phyloP scores from a whole-genome alignment of 495 filamentous ascomycete genomes.

The Cercophora samala region DNA sequence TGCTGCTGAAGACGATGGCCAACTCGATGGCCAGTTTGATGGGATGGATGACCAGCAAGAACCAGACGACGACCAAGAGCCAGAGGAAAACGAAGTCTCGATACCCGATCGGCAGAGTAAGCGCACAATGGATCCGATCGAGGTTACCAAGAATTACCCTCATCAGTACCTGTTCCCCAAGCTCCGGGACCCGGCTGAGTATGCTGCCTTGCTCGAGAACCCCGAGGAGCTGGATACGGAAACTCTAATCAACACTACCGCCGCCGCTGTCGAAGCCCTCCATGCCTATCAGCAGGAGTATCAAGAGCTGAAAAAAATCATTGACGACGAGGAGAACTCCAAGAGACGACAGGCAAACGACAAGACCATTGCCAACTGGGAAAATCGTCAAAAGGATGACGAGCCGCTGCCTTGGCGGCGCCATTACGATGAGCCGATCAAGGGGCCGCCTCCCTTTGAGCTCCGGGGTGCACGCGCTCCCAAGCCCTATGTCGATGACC shows the following conservation, averaged over 20 bases:
- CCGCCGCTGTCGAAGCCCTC: conserved; percentile 53
- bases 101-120: background rate
- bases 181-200: conserved; percentile 37
- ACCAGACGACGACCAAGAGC: conserved; percentile 23
- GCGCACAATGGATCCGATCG: conserved; percentile 20
- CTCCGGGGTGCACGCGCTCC: conserved; percentile 40
- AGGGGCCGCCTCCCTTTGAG: conserved; percentile 36
- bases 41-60: conserved; percentile 29
- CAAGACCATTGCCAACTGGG: conserved; percentile 37
- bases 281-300: conserved; percentile 63
- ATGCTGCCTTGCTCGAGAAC: conserved; percentile 34
- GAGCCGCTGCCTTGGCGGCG: conserved; percentile 30
- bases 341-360: conserved; percentile 41
- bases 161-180: conserved; percentile 35
- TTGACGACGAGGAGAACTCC: conserved; percentile 48
- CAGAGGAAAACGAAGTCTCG: conserved; percentile 3
- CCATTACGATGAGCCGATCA: conserved; percentile 32
- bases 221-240: conserved; percentile 39
- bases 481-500: conserved; percentile 35
- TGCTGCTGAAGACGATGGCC: conserved; percentile 20
- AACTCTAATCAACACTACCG: conserved; percentile 53
- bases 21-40: conserved; percentile 15
- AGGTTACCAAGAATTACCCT: conserved; percentile 24
- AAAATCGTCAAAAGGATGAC: conserved; percentile 32
- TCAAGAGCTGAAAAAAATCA: conserved; percentile 54